phyloP scores from a whole-genome alignment of 2,329 filamentous ascomycete species.

The Aurifilum marmelostoma region DNA sequence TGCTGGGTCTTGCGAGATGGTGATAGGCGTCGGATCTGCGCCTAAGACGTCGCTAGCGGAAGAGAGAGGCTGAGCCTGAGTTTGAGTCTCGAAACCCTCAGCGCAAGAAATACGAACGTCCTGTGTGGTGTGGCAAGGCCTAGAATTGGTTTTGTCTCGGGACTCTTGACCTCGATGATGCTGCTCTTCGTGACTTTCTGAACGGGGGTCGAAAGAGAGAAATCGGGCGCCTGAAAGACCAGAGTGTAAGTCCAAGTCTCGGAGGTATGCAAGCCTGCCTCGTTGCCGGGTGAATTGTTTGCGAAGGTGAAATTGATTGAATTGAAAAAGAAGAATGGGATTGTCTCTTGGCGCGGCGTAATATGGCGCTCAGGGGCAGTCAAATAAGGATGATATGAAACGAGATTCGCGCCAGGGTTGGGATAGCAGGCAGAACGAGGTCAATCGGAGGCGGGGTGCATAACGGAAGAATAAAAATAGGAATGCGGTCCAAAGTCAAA shows the following conservation, averaged over 20 bases:
- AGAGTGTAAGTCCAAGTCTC: neutral
- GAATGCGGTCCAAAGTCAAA: neutral
- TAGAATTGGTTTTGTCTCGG: neutral
- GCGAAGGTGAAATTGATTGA: neutral
- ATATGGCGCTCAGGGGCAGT: conserved; percentile 14
- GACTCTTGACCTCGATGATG: neutral
- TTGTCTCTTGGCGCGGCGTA: conserved; percentile 7
- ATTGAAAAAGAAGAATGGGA: neutral
- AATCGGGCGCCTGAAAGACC: no score
- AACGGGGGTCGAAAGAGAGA: neutral
- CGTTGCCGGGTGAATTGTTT: neutral
- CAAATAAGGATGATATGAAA: conserved; percentile 7
- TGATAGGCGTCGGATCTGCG: conserved; percentile 22
- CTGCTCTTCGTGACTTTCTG: neutral
- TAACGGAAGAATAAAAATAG: conserved; percentile 10
- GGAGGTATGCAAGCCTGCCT: neutral
- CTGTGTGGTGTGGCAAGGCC: neutral
- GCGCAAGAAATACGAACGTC: neutral
- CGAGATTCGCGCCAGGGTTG: conserved; percentile 8
- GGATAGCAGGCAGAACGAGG: neutral
- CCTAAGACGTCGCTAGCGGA: neutral
- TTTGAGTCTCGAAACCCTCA: neutral
- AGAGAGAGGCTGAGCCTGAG: neutral
- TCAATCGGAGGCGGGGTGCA: neutral
- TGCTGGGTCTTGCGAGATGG: conserved; percentile 20